Conservation (phyloP, 2,329 filamentous ascomycete genomes). For the Stachybotrys chartarum region DNA sequence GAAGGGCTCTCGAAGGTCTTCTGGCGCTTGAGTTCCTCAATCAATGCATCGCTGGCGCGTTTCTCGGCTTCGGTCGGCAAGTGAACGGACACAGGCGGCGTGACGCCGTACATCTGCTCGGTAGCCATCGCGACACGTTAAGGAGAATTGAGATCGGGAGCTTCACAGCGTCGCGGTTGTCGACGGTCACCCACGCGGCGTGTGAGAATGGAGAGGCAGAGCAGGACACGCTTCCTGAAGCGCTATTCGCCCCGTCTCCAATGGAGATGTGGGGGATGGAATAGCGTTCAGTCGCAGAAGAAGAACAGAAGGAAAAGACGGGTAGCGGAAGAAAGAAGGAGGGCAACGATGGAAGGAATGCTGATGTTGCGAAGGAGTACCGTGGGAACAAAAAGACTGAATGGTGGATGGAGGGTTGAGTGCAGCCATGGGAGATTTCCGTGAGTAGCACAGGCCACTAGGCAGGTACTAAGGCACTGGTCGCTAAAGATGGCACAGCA, state of each 20-base stretch:
- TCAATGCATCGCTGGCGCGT: slow-evolving; percentile 67
- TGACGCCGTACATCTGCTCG: slow-evolving; percentile 56
- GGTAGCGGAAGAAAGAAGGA: background rate
- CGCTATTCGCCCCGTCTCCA: background rate
- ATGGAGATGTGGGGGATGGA: background rate
- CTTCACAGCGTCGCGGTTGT: background rate
- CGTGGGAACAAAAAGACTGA: no score
- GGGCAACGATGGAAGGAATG: background rate
- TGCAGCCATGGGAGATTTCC: no score
- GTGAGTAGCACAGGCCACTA: no score
- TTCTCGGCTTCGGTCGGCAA: slow-evolving; percentile 74
- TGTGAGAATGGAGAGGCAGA: background rate
- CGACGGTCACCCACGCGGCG: background rate
- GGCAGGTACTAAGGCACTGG: no score
- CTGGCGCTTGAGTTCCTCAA: slow-evolving; percentile 78
- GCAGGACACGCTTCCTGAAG: background rate
- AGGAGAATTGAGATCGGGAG: slow-evolving; percentile 1
- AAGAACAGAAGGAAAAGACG: background rate
- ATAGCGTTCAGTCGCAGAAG: background rate
- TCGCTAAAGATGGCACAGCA: no score
- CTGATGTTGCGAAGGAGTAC: no score
- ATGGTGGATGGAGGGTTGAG: no score
- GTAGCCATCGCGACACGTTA: slow-evolving; percentile 20
- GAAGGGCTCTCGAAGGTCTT: slow-evolving; percentile 84
- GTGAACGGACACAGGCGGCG: slow-evolving; percentile 70